Evolutionary conservation across 1,284 basidiomycete genomes (phyloP).

Genomic region (Boletus smithii): DNA sequence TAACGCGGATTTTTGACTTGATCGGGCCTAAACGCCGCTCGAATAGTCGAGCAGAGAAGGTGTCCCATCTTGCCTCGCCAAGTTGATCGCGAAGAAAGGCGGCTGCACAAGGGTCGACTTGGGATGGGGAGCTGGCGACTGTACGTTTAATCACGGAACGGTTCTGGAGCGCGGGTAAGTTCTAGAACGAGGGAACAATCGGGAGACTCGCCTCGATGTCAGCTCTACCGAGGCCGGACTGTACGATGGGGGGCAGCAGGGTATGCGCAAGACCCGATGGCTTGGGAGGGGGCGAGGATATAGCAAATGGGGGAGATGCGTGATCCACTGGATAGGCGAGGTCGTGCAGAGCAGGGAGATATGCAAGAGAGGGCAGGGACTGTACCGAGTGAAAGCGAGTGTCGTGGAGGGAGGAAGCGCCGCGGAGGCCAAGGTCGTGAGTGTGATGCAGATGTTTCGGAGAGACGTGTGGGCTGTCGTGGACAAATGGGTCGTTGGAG

Average conservation of each 20-base stretch:
- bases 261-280: slow-evolving; percentile 33
- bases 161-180: slow-evolving; percentile 25
- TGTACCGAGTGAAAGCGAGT: slow-evolving; percentile 27
- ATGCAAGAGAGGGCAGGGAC: slow-evolving; percentile 27
- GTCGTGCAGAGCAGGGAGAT: slow-evolving; percentile 25
- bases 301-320: slow-evolving; percentile 14
- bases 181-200: background rate
- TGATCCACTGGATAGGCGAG: slow-evolving; percentile 23
- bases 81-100: slow-evolving; percentile 44
- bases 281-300: slow-evolving; percentile 25
- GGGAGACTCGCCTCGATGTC: slow-evolving; percentile 25
- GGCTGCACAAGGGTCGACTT: slow-evolving; percentile 44
- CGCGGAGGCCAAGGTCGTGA: slow-evolving; percentile 23
- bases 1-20: slow-evolving; percentile 35
- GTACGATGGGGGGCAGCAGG: slow-evolving; percentile 33
- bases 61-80: slow-evolving; percentile 43
- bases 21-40: slow-evolving; percentile 43
- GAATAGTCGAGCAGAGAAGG: slow-evolving; percentile 46
- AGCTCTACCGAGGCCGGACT: slow-evolving; percentile 27
- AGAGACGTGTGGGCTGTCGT: slow-evolving; percentile 28
- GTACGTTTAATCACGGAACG: slow-evolving; percentile 29
- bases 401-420: slow-evolving; percentile 26
- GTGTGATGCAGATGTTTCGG: slow-evolving; percentile 26
- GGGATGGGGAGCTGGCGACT: slow-evolving; percentile 21
- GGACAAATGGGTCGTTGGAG: slow-evolving; percentile 18